Evolutionary conservation across 2,329 filamentous ascomycete species (phyloP).

Genomic region (Penicillium sp.): DNA sequence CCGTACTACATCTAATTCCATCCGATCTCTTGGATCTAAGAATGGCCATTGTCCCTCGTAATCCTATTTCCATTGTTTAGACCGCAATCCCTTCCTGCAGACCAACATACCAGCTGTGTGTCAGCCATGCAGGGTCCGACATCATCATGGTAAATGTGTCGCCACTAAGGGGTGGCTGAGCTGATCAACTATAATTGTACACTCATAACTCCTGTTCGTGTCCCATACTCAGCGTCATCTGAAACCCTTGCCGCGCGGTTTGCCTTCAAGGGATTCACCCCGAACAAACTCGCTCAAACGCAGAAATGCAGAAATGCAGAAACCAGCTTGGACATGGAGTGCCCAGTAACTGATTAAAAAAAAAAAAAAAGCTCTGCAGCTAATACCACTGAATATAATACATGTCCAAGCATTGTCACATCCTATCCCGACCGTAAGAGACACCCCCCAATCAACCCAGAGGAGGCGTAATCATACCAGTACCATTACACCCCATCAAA

Average conservation of each 20-base stretch:
- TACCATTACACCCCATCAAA: neutral
- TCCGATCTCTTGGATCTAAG: neutral
- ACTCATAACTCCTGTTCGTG: neutral
- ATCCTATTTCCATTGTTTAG: neutral
- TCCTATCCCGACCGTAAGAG: neutral
- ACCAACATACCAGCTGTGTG: constrained; percentile 12
- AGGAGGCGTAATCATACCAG: constrained; percentile 22
- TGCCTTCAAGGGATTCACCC: neutral
- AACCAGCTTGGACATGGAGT: neutral
- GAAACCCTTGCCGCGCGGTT: neutral
- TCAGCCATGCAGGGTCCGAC: constrained; percentile 6
- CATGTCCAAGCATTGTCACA: neutral
- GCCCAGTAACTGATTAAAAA: neutral
- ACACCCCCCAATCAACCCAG: constrained; percentile 1
- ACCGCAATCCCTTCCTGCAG: constrained; percentile 5
- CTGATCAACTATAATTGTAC: neutral
- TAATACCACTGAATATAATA: neutral
- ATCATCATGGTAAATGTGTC: constrained; percentile 6
- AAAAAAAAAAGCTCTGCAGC: neutral
- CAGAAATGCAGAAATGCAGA: neutral
- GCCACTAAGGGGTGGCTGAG: constrained; percentile 12
- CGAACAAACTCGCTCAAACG: neutral
- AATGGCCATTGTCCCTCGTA: neutral
- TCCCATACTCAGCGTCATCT: neutral
- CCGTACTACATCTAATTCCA: too few relatives aligned